Evolutionary conservation across 306 rosid genomes (phyloP).

Genomic region (Arachis hypogaea): DNA sequence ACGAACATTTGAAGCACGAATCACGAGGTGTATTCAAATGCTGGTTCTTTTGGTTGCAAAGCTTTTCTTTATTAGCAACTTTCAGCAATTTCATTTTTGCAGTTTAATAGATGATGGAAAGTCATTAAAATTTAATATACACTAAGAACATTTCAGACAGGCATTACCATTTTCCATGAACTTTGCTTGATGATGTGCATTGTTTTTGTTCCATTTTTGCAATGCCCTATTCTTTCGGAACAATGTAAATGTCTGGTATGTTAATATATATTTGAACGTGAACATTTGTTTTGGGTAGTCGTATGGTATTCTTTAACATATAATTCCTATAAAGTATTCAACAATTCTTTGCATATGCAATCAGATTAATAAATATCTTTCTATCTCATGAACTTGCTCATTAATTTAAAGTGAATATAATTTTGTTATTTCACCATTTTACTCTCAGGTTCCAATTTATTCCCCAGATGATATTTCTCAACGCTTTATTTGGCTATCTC

Average conservation of each 20-base stretch:
- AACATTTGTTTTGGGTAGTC: constrained; percentile 16
- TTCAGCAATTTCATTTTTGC: constrained; percentile 15
- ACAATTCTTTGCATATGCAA: constrained; percentile 31
- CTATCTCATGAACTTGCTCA: constrained; percentile 18
- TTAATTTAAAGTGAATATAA: constrained; percentile 36
- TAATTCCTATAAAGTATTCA: background rate
- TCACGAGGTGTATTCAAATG: background rate
- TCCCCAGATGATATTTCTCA: constrained; percentile 91
- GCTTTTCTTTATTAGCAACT: background rate
- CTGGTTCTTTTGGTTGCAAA: constrained; percentile 4
- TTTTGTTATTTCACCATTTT: constrained; percentile 27
- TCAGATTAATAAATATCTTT: constrained; percentile 16
- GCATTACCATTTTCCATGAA: constrained; percentile 19
- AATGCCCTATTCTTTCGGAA: constrained; percentile 79
- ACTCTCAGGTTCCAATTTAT: constrained; percentile 85
- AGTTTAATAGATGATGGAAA: constrained; percentile 6
- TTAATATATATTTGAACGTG: constrained; percentile 21
- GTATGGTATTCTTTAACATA: background rate
- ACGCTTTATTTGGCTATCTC: constrained; percentile 90
- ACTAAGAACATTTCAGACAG: constrained; percentile 4
- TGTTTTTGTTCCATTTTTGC: constrained; percentile 45
- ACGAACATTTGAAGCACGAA: no score
- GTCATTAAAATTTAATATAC: constrained; percentile 4
- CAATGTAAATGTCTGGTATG: constrained; percentile 79
- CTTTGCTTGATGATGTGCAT: constrained; percentile 2